Conservation (phyloP, 1,284 basidiomycete species). For the Phellopilus nigrolimitatus region DNA sequence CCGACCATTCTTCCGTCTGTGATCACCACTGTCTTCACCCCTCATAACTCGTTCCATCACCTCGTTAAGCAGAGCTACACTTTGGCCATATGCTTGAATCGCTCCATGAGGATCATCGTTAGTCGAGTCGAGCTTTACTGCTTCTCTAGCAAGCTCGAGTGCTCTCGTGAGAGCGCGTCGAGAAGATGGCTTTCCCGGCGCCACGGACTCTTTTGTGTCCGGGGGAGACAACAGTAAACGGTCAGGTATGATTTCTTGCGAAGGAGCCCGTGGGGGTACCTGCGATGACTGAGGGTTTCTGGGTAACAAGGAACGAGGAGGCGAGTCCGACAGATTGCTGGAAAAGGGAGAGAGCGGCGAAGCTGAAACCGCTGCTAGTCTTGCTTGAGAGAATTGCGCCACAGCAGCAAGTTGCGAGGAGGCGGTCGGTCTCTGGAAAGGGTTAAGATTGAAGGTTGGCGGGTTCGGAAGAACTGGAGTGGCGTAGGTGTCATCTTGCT, state of each 20-base stretch:
- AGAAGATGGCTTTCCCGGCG: conserved; percentile 60
- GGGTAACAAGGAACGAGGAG: conserved; percentile 45
- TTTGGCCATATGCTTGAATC: conserved; percentile 75
- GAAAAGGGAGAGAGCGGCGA: conserved; percentile 30
- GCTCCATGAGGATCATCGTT: conserved; percentile 80
- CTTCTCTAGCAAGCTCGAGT: conserved; percentile 77
- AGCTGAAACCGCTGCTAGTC: conserved; percentile 38
- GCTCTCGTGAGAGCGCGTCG: conserved; percentile 73
- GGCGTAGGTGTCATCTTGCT: conserved; percentile 21
- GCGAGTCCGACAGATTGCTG: conserved; percentile 56
- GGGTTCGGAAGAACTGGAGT: conserved; percentile 12
- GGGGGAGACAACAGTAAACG: conserved; percentile 42
- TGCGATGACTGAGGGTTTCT: conserved; percentile 25
- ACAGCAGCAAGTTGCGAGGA: conserved; percentile 55
- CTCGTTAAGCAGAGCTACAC: conserved; percentile 75
- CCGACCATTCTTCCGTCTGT: conserved; percentile 51
- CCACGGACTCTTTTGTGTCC: conserved; percentile 31
- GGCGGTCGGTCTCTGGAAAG: conserved; percentile 42
- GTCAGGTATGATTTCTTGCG: conserved; percentile 38
- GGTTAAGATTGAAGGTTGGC: conserved; percentile 28
- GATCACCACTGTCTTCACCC: conserved; percentile 72
- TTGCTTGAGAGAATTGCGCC: conserved; percentile 54
- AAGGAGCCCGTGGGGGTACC: conserved; percentile 33
- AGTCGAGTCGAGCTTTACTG: conserved; percentile 73
- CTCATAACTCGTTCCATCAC: conserved; percentile 82